Conservation (phyloP, 2,329 filamentous ascomycete species). For the Colletotrichum endophyticum region DNA sequence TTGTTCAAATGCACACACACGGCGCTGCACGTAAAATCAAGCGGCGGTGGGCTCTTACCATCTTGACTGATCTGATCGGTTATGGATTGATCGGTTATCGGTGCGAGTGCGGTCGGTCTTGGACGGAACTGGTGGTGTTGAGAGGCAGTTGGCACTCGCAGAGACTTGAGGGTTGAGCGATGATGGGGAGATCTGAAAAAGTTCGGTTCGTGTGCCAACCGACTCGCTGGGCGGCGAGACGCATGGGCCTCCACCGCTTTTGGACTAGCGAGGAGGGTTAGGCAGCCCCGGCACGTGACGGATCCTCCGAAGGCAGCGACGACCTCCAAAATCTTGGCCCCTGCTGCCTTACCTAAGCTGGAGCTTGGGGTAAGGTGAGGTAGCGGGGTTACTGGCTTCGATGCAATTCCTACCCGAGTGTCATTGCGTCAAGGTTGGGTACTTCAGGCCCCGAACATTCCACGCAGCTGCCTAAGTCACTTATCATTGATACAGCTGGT, state of each 20-base stretch:
- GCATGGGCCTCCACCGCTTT: slow-evolving; percentile 2
- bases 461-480: not conserved
- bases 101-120: slow-evolving; percentile 53
- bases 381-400: slow-evolving; percentile 1
- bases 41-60: slow-evolving; percentile 58
- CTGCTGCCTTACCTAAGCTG: not conserved
- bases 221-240: not conserved
- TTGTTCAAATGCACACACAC: slow-evolving; percentile 14
- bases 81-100: slow-evolving; percentile 42
- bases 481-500: not conserved
- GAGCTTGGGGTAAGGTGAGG: not conserved
- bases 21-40: slow-evolving; percentile 20
- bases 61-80: slow-evolving; percentile 62
- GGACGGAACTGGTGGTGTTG: slow-evolving; percentile 54
- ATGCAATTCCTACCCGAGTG: not conserved
- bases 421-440: not conserved
- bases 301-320: not conserved
- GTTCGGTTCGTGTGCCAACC: slow-evolving; percentile 33
- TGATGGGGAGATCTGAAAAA: slow-evolving; percentile 51
- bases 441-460: not conserved
- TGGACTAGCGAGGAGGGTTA: slow-evolving; percentile 43
- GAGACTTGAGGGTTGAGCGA: slow-evolving; percentile 38
- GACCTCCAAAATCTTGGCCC: not conserved
- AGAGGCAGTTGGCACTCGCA: slow-evolving; percentile 55
- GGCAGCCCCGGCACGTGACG: slow-evolving; percentile 41